Evolutionary conservation across 208 protist species (phyloP).

Genomic region (Acanthamoeba triangularis): DNA sequence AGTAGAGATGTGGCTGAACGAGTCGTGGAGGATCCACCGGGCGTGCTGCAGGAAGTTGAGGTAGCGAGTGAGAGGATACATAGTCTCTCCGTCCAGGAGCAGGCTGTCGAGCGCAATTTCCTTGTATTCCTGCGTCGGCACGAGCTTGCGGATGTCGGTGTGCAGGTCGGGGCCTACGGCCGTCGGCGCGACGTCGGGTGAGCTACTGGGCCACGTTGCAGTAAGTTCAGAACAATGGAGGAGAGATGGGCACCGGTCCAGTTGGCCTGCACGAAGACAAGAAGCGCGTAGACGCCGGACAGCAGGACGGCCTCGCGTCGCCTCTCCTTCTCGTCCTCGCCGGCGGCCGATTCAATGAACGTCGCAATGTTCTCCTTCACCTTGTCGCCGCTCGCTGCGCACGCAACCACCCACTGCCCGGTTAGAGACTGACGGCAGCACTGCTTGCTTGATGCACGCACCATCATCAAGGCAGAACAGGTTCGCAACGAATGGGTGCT

Average conservation of each 20-base stretch:
- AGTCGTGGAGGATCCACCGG: slow-evolving; percentile 12
- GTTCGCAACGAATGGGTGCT: neutral
- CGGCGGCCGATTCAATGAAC: neutral
- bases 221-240: neutral
- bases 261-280: slow-evolving; percentile 58
- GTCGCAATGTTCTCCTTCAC: slow-evolving; percentile 6
- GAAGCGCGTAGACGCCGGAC: slow-evolving; percentile 26
- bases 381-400: neutral
- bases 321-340: slow-evolving; percentile 26
- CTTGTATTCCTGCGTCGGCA: slow-evolving; percentile 7
- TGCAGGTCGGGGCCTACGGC: neutral
- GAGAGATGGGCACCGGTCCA: neutral
- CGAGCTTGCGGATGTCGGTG: neutral
- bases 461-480: neutral
- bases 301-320: neutral
- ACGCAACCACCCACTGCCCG: neutral
- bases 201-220: neutral
- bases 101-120: slow-evolving; percentile 9
- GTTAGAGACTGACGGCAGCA: neutral
- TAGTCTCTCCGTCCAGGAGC: slow-evolving; percentile 25
- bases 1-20: slow-evolving; percentile 2
- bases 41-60: slow-evolving; percentile 31
- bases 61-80: slow-evolving; percentile 39
- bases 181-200: neutral
- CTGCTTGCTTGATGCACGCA: neutral